Base-by-base conservation (phyloP, 148 eudicot genomes). In the Heliamphora exappendiculata region DNA sequence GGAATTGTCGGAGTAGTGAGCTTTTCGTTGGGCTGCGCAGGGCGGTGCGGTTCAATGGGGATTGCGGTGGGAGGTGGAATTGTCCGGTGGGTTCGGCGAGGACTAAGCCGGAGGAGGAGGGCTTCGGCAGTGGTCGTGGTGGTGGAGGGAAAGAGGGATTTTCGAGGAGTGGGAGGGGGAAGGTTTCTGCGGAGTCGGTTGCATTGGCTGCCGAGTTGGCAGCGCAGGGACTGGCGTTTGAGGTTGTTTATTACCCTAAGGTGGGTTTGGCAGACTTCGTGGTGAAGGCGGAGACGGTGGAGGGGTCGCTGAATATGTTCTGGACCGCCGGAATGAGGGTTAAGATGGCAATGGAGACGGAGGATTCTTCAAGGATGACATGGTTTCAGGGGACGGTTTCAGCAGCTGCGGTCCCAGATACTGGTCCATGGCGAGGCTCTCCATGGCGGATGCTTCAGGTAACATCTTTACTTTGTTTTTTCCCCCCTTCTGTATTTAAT, bases 391-490 rank as follows among this genome's bases (percentile, higher is more conserved):
- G 97, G 20, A 82, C 83, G 0, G 83, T 90, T 53, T 62, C 77
- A 0, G 63, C 76, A 1, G 85, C 82, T 33, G 49, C 45, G 39
- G 60, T 59, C 45, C 75, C 82, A 2, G 87, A 84, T 55, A 54
- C 16, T 37, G 86, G 87, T 12, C 75, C 75, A 0, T 88, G 91
- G 87, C 75, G 70, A 14, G 83, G 85, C 47, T 88, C 98, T 44
- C 78, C 82, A 2, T 93, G 98, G 98, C 81, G 88, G 71, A 86
- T 88, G 89, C 93, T 93, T 64, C 82, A 90, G 98, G 98, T 93
- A 85, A 44, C 5, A 0, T 42, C 7, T 59, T 7, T 26, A 4
- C 3, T 28, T 12, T 60, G 7, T 60, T 47, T 19, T 39, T 60
- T 3, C 20, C 7, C 13, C 50, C 28, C 24, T 45, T 14, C n/a